Conservation (phyloP, 306 rosid genomes). For the Rosa lucieae region DNA sequence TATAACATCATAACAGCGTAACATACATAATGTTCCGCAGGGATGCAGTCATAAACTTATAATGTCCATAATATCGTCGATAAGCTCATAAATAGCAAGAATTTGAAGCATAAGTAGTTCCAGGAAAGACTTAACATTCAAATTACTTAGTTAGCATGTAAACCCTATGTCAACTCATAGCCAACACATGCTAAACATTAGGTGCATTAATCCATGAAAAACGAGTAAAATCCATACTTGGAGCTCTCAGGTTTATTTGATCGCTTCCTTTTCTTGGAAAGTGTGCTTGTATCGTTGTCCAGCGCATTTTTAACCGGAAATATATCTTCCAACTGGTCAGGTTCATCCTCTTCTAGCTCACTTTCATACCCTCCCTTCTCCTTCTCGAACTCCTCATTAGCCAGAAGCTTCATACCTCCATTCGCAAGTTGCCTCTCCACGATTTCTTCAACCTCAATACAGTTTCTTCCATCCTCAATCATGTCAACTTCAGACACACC, state of each 20-base stretch:
- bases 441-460: constrained; percentile 23
- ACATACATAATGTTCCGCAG: background rate
- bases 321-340: constrained; percentile 36
- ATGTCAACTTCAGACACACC: constrained; percentile 27
- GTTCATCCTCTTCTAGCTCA: constrained; percentile 35
- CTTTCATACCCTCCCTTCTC: constrained; percentile 45
- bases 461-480: constrained; percentile 33
- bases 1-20: background rate
- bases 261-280: constrained; percentile 75
- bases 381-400: constrained; percentile 49
- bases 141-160: background rate
- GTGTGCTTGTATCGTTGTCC: constrained; percentile 7
- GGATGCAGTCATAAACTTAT: background rate
- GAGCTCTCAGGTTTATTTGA: constrained; percentile 51
- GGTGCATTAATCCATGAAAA: background rate
- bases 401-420: constrained; percentile 47
- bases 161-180: background rate
- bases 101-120: background rate
- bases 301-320: constrained; percentile 30
- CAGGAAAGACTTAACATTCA: background rate
- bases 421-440: constrained; percentile 28
- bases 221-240: constrained; percentile 44
- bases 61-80: background rate
- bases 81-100: background rate
- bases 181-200: background rate